Evolutionary conservation across 208 protist genomes (phyloP).

Genomic region (Polymyxa betae): DNA sequence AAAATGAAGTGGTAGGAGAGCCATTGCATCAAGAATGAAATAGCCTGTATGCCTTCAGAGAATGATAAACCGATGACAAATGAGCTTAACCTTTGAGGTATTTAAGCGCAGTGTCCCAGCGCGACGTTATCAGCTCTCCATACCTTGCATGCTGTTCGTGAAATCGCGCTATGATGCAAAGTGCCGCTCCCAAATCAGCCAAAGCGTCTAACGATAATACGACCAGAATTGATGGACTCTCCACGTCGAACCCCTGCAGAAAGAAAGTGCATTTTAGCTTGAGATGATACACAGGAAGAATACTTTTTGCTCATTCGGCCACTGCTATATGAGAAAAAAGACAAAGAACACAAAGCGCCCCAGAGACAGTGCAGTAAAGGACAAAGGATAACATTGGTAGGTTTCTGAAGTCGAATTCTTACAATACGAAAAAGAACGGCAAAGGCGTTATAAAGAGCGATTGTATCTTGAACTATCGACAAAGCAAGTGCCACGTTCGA

Average conservation of each 20-base stretch:
- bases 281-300: too few relatives aligned
- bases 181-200: not conserved
- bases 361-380: too few relatives aligned
- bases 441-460: slow-evolving; percentile 41
- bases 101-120: not conserved
- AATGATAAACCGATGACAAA: too few relatives aligned
- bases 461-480: not conserved
- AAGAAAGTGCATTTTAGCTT: not conserved
- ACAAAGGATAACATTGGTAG: not conserved
- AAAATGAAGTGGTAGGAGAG: not conserved
- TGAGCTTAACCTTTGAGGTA: slow-evolving; percentile 30
- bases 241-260: not conserved
- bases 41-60: not conserved
- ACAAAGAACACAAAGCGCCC: too few relatives aligned
- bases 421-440: slow-evolving; percentile 10
- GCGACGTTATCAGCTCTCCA: not conserved
- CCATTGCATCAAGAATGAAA: not conserved
- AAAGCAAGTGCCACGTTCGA: not conserved
- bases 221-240: not conserved
- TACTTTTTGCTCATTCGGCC: too few relatives aligned
- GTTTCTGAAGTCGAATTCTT: not conserved
- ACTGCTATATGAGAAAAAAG: too few relatives aligned
- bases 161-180: slow-evolving; percentile 26
- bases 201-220: slow-evolving; percentile 9
- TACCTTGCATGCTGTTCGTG: not conserved